Percentiles rank a stretch among this genome's conserved stretches.
phyloP scores from a whole-genome alignment of 441 rosid genomes.

The Pelargonium citronellum region DNA sequence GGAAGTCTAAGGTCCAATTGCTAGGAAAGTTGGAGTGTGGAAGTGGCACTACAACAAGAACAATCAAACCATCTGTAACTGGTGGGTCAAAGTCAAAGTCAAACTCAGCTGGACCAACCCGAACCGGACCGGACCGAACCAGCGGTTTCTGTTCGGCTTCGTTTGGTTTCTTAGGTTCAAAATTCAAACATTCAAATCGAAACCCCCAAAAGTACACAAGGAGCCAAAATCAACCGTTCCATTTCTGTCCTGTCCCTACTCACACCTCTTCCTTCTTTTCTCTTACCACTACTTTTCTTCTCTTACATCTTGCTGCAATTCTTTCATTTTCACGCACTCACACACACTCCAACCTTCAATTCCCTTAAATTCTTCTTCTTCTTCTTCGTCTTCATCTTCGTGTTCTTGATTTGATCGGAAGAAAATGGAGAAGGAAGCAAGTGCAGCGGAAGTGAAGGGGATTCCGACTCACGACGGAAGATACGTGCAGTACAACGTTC shows the following conservation, averaged over 20 bases:
- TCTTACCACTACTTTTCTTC: background rate
- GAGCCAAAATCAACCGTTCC: constrained; percentile 1
- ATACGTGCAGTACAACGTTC: constrained; percentile 71
- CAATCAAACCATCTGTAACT: too few relatives aligned
- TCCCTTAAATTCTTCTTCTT: background rate
- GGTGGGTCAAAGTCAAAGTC: background rate
- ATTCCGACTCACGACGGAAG: constrained; percentile 75
- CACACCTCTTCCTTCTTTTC: background rate
- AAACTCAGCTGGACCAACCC: background rate
- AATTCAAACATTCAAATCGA: background rate
- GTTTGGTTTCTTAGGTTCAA: background rate
- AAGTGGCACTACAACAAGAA: too few relatives aligned
- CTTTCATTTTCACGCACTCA: background rate
- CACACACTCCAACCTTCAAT: background rate
- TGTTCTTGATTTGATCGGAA: too few relatives aligned
- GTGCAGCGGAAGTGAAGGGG: constrained; percentile 48
- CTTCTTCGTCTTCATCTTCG: background rate
- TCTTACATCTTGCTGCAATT: background rate
- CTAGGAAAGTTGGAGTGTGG: too few relatives aligned
- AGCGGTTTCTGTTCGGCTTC: too few relatives aligned
- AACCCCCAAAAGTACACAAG: too few relatives aligned
- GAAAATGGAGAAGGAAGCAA: constrained; percentile 4
- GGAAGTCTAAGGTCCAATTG: too few relatives aligned
- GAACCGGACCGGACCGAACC: background rate
- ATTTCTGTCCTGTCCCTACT: background rate